phyloP scores from a whole-genome alignment of 352 stramenopile species.

The Phytophthora melonis region DNA sequence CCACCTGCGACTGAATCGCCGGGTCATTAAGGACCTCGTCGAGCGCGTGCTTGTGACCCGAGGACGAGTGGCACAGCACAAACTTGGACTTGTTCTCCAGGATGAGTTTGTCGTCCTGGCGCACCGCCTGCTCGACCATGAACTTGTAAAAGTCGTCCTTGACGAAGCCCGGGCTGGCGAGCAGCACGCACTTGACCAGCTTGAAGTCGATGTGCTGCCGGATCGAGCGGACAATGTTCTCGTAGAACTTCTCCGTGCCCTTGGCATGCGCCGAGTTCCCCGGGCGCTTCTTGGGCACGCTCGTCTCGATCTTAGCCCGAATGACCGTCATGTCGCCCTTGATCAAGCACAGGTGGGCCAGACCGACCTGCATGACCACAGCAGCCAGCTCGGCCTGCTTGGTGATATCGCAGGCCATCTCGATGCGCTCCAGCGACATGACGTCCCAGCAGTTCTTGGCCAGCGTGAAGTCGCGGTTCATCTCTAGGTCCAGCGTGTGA shows the following conservation, averaged over 20 bases:
- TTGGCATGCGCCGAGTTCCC: slow-evolving; percentile 95
- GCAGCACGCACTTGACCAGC: slow-evolving; percentile 96
- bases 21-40: slow-evolving; percentile 97
- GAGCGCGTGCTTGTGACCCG: slow-evolving; percentile 97
- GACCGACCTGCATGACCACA: slow-evolving; percentile 96
- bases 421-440: slow-evolving; percentile 96
- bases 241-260: slow-evolving; percentile 96
- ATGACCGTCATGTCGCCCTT: slow-evolving; percentile 97
- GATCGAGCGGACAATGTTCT: slow-evolving; percentile 96
- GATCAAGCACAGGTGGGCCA: slow-evolving; percentile 98
- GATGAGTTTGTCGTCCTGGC: slow-evolving; percentile 94
- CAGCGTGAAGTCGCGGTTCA: slow-evolving; percentile 97
- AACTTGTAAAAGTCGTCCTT: slow-evolving; percentile 99
- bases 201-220: slow-evolving; percentile 97
- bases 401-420: slow-evolving; percentile 95
- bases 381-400: slow-evolving; percentile 96
- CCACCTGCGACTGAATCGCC: slow-evolving; percentile 92
- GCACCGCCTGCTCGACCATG: slow-evolving; percentile 92
- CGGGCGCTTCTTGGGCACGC: slow-evolving; percentile 97
- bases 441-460: slow-evolving; percentile 98
- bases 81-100: slow-evolving; percentile 98
- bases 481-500: slow-evolving; percentile 97
- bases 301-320: slow-evolving; percentile 95
- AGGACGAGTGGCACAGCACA: slow-evolving; percentile 94
- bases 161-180: slow-evolving; percentile 96